phyloP scores from a whole-genome alignment of 495 filamentous ascomycete species.

The Lophiostoma macrostomum region DNA sequence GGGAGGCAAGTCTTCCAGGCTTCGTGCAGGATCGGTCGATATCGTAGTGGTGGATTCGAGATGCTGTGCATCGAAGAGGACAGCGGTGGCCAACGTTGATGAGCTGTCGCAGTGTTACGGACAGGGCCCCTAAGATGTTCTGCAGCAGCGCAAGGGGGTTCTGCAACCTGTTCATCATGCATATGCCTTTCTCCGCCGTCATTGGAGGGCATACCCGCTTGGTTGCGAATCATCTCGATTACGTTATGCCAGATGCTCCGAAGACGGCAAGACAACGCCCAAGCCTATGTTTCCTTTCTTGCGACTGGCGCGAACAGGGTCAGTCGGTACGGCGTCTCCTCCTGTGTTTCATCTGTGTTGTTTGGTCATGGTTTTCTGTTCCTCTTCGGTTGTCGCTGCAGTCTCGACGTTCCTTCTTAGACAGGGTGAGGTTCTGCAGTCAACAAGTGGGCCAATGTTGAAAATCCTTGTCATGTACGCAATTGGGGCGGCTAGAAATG shows the following conservation, averaged over 20 bases:
- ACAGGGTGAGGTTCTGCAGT: too few species aligned
- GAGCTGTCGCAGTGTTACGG: slow-evolving; percentile 26
- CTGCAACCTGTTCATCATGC: slow-evolving; percentile 23
- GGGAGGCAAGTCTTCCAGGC: slow-evolving; percentile 18
- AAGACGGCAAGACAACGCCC: slow-evolving; percentile 1
- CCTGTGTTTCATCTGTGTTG: too few species aligned
- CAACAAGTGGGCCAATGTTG: too few species aligned
- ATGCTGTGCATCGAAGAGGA: slow-evolving; percentile 27
- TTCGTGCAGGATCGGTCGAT: slow-evolving; percentile 19
- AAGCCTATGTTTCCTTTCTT: too few species aligned
- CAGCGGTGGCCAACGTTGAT: slow-evolving; percentile 27
- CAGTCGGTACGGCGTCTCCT: too few species aligned
- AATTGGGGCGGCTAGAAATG: too few species aligned
- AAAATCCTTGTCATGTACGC: too few species aligned
- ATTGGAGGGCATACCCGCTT: slow-evolving; percentile 26
- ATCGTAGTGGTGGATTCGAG: slow-evolving; percentile 23
- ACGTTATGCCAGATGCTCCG: slow-evolving; percentile 12
- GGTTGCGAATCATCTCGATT: slow-evolving; percentile 25
- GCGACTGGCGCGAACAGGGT: too few species aligned
- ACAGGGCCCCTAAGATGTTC: slow-evolving; percentile 24
- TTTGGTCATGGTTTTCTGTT: too few species aligned
- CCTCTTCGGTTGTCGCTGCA: too few species aligned
- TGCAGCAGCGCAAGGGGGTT: slow-evolving; percentile 25
- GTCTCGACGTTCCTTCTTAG: too few species aligned
- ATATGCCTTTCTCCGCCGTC: slow-evolving; percentile 5